Conservation (phyloP, 2,329 filamentous ascomycete species). For the Diatrype stigma region DNA sequence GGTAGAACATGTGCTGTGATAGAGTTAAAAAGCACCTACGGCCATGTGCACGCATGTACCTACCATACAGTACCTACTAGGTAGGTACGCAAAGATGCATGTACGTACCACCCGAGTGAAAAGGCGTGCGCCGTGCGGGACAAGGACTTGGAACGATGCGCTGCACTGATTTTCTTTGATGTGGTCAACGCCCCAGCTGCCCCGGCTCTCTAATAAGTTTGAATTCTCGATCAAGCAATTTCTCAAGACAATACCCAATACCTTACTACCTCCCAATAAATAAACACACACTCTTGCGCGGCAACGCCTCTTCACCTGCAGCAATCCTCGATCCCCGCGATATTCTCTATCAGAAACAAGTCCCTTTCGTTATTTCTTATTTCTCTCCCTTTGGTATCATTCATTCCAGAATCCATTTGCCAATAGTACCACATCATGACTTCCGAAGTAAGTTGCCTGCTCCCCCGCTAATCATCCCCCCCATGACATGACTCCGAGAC, state of each 20-base stretch:
- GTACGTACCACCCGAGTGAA: too few relatives aligned
- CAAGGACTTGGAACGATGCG: neutral
- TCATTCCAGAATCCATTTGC: conserved; percentile 8
- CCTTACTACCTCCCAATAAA: neutral
- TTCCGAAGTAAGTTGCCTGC: conserved; percentile 24
- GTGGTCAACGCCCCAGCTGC: neutral
- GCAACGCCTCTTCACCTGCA: too few relatives aligned
- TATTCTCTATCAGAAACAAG: too few relatives aligned
- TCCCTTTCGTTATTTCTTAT: neutral
- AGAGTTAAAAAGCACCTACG: too few relatives aligned
- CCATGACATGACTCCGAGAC: neutral
- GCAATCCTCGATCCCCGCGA: too few relatives aligned
- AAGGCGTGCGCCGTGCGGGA: neutral
- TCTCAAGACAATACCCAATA: neutral
- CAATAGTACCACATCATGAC: conserved; percentile 24
- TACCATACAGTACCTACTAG: too few relatives aligned
- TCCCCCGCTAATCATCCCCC: neutral
- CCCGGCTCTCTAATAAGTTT: neutral
- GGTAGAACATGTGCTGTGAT: too few relatives aligned
- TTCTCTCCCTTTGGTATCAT: conserved; percentile 4
- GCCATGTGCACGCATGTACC: too few relatives aligned
- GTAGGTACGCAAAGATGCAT: too few relatives aligned
- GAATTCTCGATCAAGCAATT: conserved; percentile 1
- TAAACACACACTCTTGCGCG: neutral
- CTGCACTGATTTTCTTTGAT: conserved; percentile 1